Percentiles rank a stretch among this genome's conserved stretches.
Evolutionary conservation across 441 rosid species (phyloP).

Genomic region (Gossypium davidsonii): DNA sequence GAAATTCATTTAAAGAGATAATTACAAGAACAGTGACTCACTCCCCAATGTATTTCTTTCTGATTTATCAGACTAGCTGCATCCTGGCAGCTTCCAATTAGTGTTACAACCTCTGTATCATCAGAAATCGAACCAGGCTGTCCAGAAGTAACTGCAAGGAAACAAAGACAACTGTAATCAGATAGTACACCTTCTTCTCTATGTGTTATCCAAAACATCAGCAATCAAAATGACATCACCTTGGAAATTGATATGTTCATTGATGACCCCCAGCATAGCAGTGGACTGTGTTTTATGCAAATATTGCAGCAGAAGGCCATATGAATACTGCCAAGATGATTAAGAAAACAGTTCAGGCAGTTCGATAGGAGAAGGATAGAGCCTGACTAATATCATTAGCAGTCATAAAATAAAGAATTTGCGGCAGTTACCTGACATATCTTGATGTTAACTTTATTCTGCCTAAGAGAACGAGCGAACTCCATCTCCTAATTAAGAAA

Average conservation of each 20-base stretch:
- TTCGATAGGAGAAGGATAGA: constrained; percentile 5
- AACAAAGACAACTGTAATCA: constrained; percentile 1
- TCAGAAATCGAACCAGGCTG: constrained; percentile 77
- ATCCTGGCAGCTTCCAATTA: constrained; percentile 71
- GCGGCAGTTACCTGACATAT: constrained; percentile 64
- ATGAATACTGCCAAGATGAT: constrained; percentile 63
- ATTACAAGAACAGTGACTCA: constrained; percentile 29
- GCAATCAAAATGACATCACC: constrained; percentile 34
- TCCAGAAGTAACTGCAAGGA: constrained; percentile 78
- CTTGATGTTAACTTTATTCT: constrained; percentile 82
- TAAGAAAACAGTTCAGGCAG: constrained; percentile 21
- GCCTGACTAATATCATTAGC: neutral
- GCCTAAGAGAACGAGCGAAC: constrained; percentile 81
- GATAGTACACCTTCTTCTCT: neutral
- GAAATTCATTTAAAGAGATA: neutral
- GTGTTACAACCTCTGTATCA: constrained; percentile 72
- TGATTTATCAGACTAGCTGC: constrained; percentile 67
- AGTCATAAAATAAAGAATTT: neutral
- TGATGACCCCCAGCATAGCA: constrained; percentile 79
- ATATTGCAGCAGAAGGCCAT: constrained; percentile 86
- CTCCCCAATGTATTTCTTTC: constrained; percentile 97
- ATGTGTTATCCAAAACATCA: neutral
- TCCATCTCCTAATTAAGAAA: constrained; percentile 75
- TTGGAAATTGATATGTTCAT: constrained; percentile 85
- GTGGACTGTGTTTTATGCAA: constrained; percentile 76